A percentile compares a stretch with the other conserved stretches of the same genome.
Conservation (phyloP, 116 monocot species). For the Phalaenopsis hybrid region DNA sequence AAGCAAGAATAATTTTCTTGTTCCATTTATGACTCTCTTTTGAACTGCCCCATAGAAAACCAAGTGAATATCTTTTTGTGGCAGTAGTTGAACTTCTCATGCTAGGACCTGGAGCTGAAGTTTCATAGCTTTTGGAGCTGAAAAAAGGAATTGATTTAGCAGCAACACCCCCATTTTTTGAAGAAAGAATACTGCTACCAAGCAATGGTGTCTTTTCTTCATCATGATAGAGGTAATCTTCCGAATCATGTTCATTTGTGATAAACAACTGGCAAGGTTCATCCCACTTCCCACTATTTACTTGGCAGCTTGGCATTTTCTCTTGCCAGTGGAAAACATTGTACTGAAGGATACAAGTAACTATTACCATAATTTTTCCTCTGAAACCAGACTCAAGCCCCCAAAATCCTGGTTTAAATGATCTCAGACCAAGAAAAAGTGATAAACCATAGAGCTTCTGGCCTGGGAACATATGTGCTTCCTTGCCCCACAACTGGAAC, state of each 20-base stretch:
- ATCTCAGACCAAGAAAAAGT: conserved; percentile 62
- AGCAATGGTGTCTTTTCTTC: conserved; percentile 23
- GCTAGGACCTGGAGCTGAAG: conserved; percentile 20
- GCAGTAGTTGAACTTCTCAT: conserved; percentile 26
- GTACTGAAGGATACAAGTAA: conserved; percentile 87
- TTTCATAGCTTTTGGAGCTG: conserved; percentile 17
- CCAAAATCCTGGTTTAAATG: conserved; percentile 84
- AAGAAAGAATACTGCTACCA: conserved; percentile 22
- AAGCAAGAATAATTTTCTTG: conserved; percentile 58
- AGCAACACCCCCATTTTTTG: conserved; percentile 10
- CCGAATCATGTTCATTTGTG: conserved; percentile 22
- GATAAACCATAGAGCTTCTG: conserved; percentile 55
- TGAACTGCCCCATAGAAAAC: conserved; percentile 76
- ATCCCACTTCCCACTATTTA: conserved; percentile 80
- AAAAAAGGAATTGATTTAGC: conserved; percentile 33
- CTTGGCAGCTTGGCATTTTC: conserved; percentile 47
- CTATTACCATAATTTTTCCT: conserved; percentile 78
- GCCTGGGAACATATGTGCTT: conserved; percentile 79
- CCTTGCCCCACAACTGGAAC: conserved; percentile 89
- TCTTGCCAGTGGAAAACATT: conserved; percentile 87
- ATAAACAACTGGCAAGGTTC: conserved; percentile 91
- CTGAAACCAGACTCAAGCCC: conserved; percentile 86
- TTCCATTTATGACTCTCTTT: conserved; percentile 95
- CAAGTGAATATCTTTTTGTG: conserved; percentile 19
- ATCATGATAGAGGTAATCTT: neutral